Conservation (phyloP, 495 filamentous ascomycete species). For the Penicillium crystallinum region DNA sequence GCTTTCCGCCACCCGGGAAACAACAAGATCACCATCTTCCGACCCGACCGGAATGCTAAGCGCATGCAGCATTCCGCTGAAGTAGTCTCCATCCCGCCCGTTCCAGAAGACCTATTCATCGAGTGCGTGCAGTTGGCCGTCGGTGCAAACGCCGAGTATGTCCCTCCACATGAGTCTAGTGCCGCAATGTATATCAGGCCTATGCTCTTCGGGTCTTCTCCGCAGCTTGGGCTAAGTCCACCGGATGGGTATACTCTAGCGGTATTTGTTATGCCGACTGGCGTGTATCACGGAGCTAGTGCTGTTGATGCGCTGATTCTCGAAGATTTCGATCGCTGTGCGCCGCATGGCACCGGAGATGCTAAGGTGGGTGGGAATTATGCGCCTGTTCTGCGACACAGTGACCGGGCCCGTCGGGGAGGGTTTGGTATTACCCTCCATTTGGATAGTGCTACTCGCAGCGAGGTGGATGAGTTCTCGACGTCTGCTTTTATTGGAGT, state of each 20-base stretch:
- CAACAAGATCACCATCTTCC: constrained; percentile 68
- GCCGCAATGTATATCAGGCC: constrained; percentile 88
- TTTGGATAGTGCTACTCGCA: constrained; percentile 72
- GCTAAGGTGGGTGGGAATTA: constrained; percentile 59
- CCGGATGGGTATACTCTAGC: constrained; percentile 85
- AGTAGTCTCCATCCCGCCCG: constrained; percentile 72
- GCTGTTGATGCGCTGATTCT: constrained; percentile 76
- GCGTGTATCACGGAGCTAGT: constrained; percentile 82
- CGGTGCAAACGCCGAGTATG: constrained; percentile 76
- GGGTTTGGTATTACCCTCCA: constrained; percentile 87
- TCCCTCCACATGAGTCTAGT: constrained; percentile 76
- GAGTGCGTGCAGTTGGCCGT: constrained; percentile 73
- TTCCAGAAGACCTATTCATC: constrained; percentile 68
- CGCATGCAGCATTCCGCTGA: constrained; percentile 73
- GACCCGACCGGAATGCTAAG: constrained; percentile 71
- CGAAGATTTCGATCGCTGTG: constrained; percentile 56
- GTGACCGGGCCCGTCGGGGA: constrained; percentile 63
- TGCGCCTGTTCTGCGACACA: constrained; percentile 70
- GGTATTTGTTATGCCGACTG: constrained; percentile 80
- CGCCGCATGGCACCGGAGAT: constrained; percentile 48
- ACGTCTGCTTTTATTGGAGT: constrained; percentile 83
- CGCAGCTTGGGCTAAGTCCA: constrained; percentile 74
- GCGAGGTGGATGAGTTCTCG: constrained; percentile 84
- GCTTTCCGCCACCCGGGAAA: constrained; percentile 67
- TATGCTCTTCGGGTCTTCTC: constrained; percentile 74